These are phyloP conservation scores for Paspalum notatum DNA, from an alignment of 176 grass and related monocot species.

Conservation along the genomic window DNA sequence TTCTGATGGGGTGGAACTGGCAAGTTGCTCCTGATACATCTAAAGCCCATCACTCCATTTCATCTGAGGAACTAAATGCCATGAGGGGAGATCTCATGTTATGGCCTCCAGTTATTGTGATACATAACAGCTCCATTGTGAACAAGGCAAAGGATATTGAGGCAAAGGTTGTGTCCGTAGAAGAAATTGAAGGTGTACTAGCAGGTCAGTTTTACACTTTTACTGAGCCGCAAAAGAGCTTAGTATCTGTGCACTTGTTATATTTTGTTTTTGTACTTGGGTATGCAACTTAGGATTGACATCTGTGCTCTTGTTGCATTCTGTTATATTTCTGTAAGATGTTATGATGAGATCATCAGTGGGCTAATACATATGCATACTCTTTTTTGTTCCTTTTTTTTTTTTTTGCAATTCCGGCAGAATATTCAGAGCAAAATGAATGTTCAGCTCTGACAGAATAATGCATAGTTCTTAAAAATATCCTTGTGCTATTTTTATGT, in stretches of 20 bases:
- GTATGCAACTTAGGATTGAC: not conserved
- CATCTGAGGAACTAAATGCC: slow-evolving; percentile 63
- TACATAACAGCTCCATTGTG: slow-evolving; percentile 61
- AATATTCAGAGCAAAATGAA: slow-evolving; percentile 17
- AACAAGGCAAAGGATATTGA: slow-evolving; percentile 39
- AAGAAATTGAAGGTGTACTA: slow-evolving; percentile 69
- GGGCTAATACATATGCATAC: not conserved
- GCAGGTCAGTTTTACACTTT: slow-evolving; percentile 53
- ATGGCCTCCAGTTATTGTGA: slow-evolving; percentile 89
- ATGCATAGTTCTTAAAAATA: not conserved
- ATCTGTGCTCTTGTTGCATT: not conserved
- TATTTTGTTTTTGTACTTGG: not conserved
- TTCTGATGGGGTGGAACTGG: slow-evolving; percentile 98
- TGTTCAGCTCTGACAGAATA: slow-evolving; percentile 5
- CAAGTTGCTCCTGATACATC: slow-evolving; percentile 71
- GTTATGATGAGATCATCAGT: not conserved
- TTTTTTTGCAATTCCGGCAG: not conserved
- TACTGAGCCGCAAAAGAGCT: slow-evolving; percentile 31
- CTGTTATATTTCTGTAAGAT: not conserved
- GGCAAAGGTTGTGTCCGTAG: slow-evolving; percentile 50
- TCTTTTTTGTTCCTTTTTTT: not conserved
- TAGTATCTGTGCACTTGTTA: not conserved
- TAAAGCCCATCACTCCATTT: slow-evolving; percentile 55
- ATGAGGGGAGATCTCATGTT: slow-evolving; percentile 77
- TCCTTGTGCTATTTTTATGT: not conserved